A percentile compares a stretch with the other conserved stretches of the same genome.
phyloP scores from a whole-genome alignment of 129 eudicot species.

The Tagetes erecta region DNA sequence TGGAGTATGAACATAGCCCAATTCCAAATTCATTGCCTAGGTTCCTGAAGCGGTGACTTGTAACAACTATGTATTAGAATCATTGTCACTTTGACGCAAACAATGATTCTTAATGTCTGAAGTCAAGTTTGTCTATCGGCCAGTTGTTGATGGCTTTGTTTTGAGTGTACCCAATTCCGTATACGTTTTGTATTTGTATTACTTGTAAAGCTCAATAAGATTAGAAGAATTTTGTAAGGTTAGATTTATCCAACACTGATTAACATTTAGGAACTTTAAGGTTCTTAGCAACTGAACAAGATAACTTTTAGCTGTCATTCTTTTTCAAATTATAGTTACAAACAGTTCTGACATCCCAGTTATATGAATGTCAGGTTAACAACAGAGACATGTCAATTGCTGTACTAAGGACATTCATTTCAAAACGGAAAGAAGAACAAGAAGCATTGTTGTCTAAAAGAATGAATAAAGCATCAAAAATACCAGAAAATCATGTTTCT shows the following conservation, averaged over 20 bases:
- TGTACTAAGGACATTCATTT: constrained; percentile 76
- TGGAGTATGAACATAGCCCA: too few species aligned
- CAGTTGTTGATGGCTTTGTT: background rate
- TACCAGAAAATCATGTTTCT: constrained; percentile 36
- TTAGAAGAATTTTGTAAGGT: background rate
- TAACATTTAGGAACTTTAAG: background rate
- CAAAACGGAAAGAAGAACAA: constrained; percentile 75
- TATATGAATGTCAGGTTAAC: constrained; percentile 61
- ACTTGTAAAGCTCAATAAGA: background rate
- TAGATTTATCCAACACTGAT: background rate
- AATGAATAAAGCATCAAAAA: constrained; percentile 43
- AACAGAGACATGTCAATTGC: constrained; percentile 95
- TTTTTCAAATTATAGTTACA: background rate
- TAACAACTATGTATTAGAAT: background rate
- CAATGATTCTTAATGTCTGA: background rate
- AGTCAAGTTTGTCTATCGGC: background rate
- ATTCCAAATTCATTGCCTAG: too few species aligned
- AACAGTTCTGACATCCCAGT: background rate
- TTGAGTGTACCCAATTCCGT: background rate
- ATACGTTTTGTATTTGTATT: background rate
- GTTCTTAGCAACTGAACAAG: background rate
- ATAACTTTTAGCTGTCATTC: background rate
- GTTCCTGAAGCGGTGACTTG: too few species aligned
- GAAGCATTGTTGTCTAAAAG: constrained; percentile 52
- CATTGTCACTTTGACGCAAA: background rate